phyloP scores from a whole-genome alignment of 768 basidiomycete genomes.

The Psilocybe subaeruginosa region DNA sequence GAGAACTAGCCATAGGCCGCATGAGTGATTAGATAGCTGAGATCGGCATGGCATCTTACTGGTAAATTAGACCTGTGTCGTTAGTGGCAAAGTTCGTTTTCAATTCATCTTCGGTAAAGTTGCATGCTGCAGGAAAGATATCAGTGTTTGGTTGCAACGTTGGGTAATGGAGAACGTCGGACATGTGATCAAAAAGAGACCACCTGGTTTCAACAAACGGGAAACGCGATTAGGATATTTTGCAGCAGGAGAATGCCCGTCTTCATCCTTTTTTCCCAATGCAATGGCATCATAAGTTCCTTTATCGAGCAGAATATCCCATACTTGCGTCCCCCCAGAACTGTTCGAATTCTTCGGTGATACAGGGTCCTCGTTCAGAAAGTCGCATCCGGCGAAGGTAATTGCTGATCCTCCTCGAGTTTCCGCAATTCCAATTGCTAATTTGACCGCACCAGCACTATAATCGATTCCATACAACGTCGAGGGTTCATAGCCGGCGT shows the following conservation, averaged over 20 bases:
- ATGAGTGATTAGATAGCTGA: neutral
- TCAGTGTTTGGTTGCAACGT: neutral
- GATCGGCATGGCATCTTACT: conserved; percentile 46
- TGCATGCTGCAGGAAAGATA: conserved; percentile 57
- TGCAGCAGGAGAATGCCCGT: conserved; percentile 55
- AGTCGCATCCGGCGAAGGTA: conserved; percentile 64
- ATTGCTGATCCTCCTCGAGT: conserved; percentile 45
- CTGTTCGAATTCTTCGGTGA: conserved; percentile 24
- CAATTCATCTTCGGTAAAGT: conserved; percentile 83
- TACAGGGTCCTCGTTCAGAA: conserved; percentile 58
- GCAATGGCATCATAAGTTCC: conserved; percentile 91
- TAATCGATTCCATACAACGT: conserved; percentile 75
- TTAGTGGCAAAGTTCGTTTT: conserved; percentile 50
- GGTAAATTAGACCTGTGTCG: conserved; percentile 57
- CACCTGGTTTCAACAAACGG: conserved; percentile 63
- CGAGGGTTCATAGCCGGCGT: conserved; percentile 61
- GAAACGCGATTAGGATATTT: conserved; percentile 62
- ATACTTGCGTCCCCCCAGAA: conserved; percentile 34
- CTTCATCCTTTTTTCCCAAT: conserved; percentile 59
- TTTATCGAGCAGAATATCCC: conserved; percentile 84
- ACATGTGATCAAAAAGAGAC: conserved; percentile 83
- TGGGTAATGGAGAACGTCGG: conserved; percentile 25
- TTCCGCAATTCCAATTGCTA: conserved; percentile 60
- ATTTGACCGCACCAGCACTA: conserved; percentile 68
- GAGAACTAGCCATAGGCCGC: conserved; percentile 49